Conservation (phyloP, 441 rosid genomes). For the Erodium moschatum region DNA sequence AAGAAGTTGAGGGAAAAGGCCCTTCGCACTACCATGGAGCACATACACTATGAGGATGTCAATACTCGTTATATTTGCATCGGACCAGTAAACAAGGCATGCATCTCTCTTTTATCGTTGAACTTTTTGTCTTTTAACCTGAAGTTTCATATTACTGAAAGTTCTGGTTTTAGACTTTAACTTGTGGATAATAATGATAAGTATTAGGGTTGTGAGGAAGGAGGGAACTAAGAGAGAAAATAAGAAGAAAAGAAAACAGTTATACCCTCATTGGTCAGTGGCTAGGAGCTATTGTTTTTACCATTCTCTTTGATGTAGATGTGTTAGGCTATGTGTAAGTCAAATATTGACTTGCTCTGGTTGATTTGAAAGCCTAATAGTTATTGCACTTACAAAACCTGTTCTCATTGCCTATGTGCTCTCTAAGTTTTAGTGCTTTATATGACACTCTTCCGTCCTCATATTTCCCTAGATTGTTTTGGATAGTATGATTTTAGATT, state of each 20-base stretch:
- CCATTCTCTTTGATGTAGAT: neutral
- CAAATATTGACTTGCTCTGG: neutral
- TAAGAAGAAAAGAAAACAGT: too few species aligned
- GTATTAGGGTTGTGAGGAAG: too few species aligned
- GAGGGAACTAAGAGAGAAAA: too few species aligned
- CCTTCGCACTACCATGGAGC: conserved; percentile 44
- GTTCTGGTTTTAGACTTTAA: conserved; percentile 33
- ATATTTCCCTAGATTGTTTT: too few species aligned
- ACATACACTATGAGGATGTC: conserved; percentile 88
- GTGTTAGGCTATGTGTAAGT: neutral
- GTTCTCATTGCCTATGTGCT: too few species aligned
- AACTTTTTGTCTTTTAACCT: neutral
- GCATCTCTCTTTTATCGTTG: conserved; percentile 6
- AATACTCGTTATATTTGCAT: conserved; percentile 85
- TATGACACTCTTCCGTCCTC: too few species aligned
- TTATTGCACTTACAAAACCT: neutral
- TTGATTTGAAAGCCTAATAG: conserved; percentile 5
- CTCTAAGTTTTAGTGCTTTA: too few species aligned
- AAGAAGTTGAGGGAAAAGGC: conserved; percentile 78
- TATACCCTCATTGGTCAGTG: too few species aligned
- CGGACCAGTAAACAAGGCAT: conserved; percentile 91
- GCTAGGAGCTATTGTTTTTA: too few species aligned
- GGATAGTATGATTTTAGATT: neutral
- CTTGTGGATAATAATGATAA: too few species aligned
- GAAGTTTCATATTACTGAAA: conserved; percentile 33